A percentile compares a stretch with the other conserved stretches of the same genome.
phyloP scores from a whole-genome alignment of 2,329 filamentous ascomycete species.

The Geosmithia putterillii region DNA sequence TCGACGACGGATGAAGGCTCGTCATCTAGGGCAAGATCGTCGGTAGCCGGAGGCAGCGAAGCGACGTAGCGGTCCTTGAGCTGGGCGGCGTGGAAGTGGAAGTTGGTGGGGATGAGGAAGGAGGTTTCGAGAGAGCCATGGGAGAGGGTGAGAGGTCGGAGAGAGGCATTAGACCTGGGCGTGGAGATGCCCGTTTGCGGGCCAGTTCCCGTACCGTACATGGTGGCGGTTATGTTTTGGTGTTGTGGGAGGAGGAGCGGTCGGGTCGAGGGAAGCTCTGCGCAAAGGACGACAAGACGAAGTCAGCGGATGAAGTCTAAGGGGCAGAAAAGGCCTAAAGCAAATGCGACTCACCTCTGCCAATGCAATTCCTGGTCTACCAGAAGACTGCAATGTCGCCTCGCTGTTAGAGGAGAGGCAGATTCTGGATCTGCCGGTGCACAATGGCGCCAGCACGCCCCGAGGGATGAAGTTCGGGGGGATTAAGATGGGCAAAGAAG shows the following conservation, averaged over 20 bases:
- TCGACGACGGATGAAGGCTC: constrained; percentile 95
- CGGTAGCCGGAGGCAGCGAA: constrained; percentile 79
- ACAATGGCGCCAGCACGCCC: constrained; percentile 3
- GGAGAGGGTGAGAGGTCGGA: constrained; percentile 78
- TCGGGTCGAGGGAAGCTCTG: constrained; percentile 23
- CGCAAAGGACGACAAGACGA: neutral
- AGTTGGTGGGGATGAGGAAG: constrained; percentile 85
- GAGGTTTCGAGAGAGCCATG: constrained; percentile 95
- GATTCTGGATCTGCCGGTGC: neutral
- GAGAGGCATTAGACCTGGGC: constrained; percentile 82
- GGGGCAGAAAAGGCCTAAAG: neutral
- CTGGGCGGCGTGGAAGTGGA: constrained; percentile 93
- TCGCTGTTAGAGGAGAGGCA: neutral
- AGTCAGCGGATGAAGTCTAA: neutral
- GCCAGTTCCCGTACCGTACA: constrained; percentile 78
- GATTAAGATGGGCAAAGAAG: constrained; percentile 3
- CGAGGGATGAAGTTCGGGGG: constrained; percentile 1
- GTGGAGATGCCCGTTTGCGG: constrained; percentile 95
- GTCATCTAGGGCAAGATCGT: constrained; percentile 95
- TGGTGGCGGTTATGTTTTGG: constrained; percentile 28
- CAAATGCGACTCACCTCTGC: neutral
- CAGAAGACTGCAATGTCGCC: neutral
- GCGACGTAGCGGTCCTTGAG: constrained; percentile 83
- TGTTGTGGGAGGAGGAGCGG: constrained; percentile 4
- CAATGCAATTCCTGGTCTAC: neutral